These are phyloP conservation scores for Pogostemon cablin DNA, from an alignment of 257 asterid genomes.

Conservation along the genomic window DNA sequence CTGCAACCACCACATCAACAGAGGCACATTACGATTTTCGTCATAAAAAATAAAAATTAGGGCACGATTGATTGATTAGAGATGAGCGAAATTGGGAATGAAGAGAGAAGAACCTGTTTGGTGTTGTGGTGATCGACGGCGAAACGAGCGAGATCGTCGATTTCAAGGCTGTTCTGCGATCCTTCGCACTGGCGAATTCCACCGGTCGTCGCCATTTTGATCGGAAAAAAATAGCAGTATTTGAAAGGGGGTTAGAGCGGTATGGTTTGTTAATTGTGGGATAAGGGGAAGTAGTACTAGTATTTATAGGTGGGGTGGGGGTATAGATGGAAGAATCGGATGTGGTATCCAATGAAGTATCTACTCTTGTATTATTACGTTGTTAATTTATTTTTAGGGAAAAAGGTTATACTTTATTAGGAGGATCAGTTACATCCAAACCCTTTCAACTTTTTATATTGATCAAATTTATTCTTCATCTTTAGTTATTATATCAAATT, in stretches of 20 bases:
- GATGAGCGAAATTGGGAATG: too few species aligned
- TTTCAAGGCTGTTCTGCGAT: constrained; percentile 68
- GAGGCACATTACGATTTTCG: too few species aligned
- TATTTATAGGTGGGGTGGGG: constrained; percentile 25
- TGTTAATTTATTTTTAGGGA: too few species aligned
- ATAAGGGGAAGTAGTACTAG: neutral
- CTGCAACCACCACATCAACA: constrained; percentile 39
- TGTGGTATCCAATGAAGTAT: constrained; percentile 15
- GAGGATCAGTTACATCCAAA: too few species aligned
- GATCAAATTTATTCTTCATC: too few species aligned
- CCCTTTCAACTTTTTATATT: too few species aligned
- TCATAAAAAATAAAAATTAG: too few species aligned
- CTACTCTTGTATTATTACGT: too few species aligned
- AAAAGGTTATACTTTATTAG: too few species aligned
- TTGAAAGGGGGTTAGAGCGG: neutral
- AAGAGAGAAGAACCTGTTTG: constrained; percentile 51
- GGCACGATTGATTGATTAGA: too few species aligned
- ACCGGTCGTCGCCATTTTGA: constrained; percentile 57
- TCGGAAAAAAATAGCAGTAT: neutral
- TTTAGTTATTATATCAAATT: too few species aligned
- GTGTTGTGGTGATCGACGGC: constrained; percentile 73
- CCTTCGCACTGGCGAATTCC: constrained; percentile 51
- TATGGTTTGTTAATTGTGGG: neutral
- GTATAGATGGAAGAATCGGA: constrained; percentile 22
- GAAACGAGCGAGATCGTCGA: constrained; percentile 73